Evolutionary conservation across 75 land plant genomes (phyloP).

Genomic region (Gnetum montanum): DNA sequence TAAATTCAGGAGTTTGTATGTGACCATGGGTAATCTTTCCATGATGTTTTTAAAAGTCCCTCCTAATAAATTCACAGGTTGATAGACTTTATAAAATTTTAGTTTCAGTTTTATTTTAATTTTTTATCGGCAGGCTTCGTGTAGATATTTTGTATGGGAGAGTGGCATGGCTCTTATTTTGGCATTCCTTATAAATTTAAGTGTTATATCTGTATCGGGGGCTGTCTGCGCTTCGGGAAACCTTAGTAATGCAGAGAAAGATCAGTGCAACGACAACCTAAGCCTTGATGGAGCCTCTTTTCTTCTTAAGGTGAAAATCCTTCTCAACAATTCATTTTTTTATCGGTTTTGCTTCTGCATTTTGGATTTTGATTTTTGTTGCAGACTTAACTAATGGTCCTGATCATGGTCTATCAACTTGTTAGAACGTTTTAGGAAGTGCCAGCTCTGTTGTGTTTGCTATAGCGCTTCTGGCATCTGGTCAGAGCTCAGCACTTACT

Average conservation of each 20-base stretch:
- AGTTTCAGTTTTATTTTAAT: too few relatives aligned
- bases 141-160: slow-evolving; percentile 63
- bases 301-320: slow-evolving; percentile 37
- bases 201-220: slow-evolving; percentile 72
- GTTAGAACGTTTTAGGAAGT: too few relatives aligned
- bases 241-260: slow-evolving; percentile 27
- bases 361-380: background rate
- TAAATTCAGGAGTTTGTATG: too few relatives aligned
- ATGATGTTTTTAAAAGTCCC: too few relatives aligned
- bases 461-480: too few relatives aligned
- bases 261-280: slow-evolving; percentile 49
- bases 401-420: too few relatives aligned
- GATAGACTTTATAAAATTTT: too few relatives aligned
- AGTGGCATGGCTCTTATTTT: slow-evolving; percentile 59
- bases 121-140: slow-evolving; percentile 69
- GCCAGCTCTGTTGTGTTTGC: too few relatives aligned
- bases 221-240: slow-evolving; percentile 53
- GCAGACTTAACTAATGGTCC: background rate
- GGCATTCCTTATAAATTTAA: slow-evolving; percentile 73
- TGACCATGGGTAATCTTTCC: too few relatives aligned
- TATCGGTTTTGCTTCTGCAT: background rate
- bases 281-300: slow-evolving; percentile 81
- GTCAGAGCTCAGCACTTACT: too few relatives aligned
- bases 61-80: too few relatives aligned
- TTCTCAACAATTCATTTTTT: background rate